These are phyloP conservation scores for Epichloe gansuensis DNA, from an alignment of 2,329 filamentous ascomycete genomes.

Conservation along the genomic window DNA sequence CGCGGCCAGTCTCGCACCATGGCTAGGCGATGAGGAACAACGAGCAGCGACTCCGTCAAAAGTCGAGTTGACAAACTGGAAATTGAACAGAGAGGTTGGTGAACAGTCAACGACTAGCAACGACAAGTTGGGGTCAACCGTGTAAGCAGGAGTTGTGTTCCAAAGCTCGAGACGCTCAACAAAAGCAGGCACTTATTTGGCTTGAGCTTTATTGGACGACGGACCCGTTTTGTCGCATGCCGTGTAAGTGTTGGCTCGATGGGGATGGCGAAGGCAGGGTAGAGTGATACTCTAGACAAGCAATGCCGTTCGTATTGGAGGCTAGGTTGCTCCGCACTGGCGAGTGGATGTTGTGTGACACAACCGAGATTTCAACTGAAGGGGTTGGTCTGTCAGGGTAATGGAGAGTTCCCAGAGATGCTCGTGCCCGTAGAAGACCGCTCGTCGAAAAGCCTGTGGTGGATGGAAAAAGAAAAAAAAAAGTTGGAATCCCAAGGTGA, in stretches of 20 bases:
- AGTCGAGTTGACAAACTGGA: background rate
- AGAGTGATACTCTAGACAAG: background rate
- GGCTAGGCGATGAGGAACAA: slow-evolving; percentile 1
- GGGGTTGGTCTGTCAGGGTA: background rate
- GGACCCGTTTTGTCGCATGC: slow-evolving; percentile 11
- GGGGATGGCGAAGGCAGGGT: background rate
- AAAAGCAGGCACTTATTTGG: background rate
- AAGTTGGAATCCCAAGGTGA: background rate
- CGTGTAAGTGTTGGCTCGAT: slow-evolving; percentile 8
- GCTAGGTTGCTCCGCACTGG: background rate
- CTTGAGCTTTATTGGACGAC: background rate
- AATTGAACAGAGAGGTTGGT: background rate
- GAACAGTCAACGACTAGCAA: background rate
- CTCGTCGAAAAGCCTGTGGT: background rate
- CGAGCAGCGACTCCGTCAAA: background rate
- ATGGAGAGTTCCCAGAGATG: background rate
- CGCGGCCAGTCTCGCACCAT: slow-evolving; percentile 31
- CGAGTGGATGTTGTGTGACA: slow-evolving; percentile 4
- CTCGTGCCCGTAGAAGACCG: background rate
- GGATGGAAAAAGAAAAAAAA: background rate
- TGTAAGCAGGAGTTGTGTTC: background rate
- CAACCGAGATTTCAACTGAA: background rate
- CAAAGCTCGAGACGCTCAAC: background rate
- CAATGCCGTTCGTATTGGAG: background rate
- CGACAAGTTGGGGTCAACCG: background rate